Conservation (phyloP, 2,329 filamentous ascomycete species). For the Nigrograna mackinnonii region DNA sequence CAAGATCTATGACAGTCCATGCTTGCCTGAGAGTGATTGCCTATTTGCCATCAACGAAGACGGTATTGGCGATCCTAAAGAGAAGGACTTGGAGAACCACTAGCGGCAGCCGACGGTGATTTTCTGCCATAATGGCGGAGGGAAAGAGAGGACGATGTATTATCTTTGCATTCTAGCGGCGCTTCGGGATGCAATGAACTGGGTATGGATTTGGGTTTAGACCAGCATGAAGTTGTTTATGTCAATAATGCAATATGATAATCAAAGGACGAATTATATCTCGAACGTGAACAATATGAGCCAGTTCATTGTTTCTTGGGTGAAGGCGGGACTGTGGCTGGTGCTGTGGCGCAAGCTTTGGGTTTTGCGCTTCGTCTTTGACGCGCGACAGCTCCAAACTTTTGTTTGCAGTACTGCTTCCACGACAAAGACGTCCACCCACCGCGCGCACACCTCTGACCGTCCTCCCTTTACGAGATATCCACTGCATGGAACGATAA, state of each 20-base stretch:
- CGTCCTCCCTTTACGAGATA: slow-evolving; percentile 2
- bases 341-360: slow-evolving; percentile 4
- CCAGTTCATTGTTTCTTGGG: too few species aligned
- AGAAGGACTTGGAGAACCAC: slow-evolving; percentile 93
- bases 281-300: too few species aligned
- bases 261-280: too few species aligned
- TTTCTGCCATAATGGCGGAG: too few species aligned
- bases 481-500: slow-evolving; percentile 64
- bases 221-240: too few species aligned
- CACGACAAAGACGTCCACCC: slow-evolving; percentile 15
- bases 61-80: slow-evolving; percentile 92
- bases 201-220: too few species aligned
- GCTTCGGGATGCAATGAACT: too few species aligned
- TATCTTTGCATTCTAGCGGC: too few species aligned
- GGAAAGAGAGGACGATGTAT: too few species aligned
- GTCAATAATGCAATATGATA: too few species aligned
- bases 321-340: too few species aligned
- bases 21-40: slow-evolving; percentile 93
- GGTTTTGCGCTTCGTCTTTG: slow-evolving; percentile 25
- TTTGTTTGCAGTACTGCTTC: slow-evolving; percentile 34
- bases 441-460: slow-evolving; percentile 11
- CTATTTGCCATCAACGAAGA: slow-evolving; percentile 97
- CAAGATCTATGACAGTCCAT: slow-evolving; percentile 99
- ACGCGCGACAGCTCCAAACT: slow-evolving; percentile 26
- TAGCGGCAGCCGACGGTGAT: too few species aligned